phyloP scores from a whole-genome alignment of 768 basidiomycete genomes.

The Amanita subjunquillea region DNA sequence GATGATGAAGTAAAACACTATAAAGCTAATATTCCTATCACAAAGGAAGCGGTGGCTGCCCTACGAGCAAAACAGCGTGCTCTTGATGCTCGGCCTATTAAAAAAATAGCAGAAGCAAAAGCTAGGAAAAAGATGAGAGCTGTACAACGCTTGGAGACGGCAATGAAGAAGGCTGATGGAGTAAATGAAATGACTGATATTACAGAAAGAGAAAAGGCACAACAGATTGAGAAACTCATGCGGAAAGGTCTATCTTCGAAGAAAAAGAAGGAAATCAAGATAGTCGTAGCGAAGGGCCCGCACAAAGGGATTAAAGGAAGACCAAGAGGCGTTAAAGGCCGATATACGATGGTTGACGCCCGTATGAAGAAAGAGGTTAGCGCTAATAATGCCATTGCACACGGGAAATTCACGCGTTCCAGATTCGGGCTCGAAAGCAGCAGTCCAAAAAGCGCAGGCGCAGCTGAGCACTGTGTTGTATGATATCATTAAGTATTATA shows the following conservation, averaged over 20 bases:
- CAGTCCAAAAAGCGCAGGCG: constrained; percentile 49
- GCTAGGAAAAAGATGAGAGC: constrained; percentile 93
- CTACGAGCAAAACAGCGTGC: constrained; percentile 87
- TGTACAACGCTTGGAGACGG: constrained; percentile 75
- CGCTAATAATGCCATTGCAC: neutral
- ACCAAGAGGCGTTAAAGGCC: constrained; percentile 92
- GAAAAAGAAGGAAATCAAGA: constrained; percentile 70
- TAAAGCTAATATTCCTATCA: constrained; percentile 92
- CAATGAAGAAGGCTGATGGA: constrained; percentile 93
- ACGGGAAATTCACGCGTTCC: constrained; percentile 1
- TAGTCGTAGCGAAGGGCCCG: constrained; percentile 87
- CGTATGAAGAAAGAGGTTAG: constrained; percentile 89
- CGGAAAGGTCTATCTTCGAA: constrained; percentile 62
- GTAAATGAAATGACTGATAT: constrained; percentile 82
- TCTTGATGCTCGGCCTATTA: constrained; percentile 93
- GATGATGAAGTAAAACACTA: constrained; percentile 93
- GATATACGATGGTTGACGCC: constrained; percentile 90
- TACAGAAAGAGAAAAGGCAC: constrained; percentile 91
- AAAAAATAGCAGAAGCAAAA: constrained; percentile 98
- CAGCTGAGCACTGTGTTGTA: constrained; percentile 19
- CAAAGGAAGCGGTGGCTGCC: constrained; percentile 85
- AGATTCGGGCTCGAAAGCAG: constrained; percentile 81
- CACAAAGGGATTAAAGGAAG: constrained; percentile 87
- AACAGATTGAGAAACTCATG: constrained; percentile 89
- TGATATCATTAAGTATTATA: neutral